Conservation (phyloP, 2,329 filamentous ascomycete species). For the Trichoderma atroviride region DNA sequence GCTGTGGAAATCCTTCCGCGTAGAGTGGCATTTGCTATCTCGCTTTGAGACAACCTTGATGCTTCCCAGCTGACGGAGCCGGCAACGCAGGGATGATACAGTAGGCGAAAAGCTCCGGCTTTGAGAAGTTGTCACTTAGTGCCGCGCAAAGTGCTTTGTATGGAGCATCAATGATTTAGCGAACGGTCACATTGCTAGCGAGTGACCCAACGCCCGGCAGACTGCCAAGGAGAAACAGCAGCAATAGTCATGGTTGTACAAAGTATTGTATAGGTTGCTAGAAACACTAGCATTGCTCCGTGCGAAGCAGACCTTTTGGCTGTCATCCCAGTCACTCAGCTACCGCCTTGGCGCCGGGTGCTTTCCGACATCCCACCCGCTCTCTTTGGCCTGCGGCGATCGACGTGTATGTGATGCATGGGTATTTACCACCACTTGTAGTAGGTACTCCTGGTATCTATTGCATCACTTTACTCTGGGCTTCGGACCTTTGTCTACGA, state of each 20-base stretch:
- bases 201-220: background rate
- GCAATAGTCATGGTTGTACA: background rate
- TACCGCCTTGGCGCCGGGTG: conserved; percentile 24
- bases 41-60: background rate
- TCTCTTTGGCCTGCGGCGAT: conserved; percentile 3
- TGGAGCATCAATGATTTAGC: background rate
- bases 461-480: conserved; percentile 8
- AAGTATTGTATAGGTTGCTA: background rate
- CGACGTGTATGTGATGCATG: conserved; percentile 11
- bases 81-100: conserved; percentile 9
- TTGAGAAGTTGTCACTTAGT: background rate
- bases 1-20: background rate
- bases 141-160: background rate
- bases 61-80: background rate
- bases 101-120: conserved; percentile 1
- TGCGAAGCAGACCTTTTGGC: background rate
- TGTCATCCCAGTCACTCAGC: conserved; percentile 9
- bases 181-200: background rate
- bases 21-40: background rate
- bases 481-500: background rate
- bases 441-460: background rate
- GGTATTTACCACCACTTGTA: background rate
- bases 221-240: background rate
- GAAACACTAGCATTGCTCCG: background rate
- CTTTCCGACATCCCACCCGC: conserved; percentile 21